Evolutionary conservation across 805 yeast genomes (phyloP), one percentile per base, ranked within the genome.

Genomic region (Saccharomycopsis sp.): DNA sequence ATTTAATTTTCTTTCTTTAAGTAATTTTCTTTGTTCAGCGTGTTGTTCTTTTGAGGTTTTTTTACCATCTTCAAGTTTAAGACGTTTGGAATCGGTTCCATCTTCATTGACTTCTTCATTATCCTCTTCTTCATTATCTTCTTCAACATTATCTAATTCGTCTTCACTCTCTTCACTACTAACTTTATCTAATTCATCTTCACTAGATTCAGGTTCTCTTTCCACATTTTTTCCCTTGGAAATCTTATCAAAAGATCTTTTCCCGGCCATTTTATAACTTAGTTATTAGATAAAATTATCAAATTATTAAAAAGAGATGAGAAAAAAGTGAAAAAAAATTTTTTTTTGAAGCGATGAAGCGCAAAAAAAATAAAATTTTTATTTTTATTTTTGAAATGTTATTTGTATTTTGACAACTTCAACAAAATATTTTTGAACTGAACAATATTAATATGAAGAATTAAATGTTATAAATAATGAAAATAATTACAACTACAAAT

Each of bases 1-100:
- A 56, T 78, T 76, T 49, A 85, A 64, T 60, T 88, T 89, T 62
- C 98, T 76, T 57, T 88, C 96, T 43, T 75, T 74, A 29, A 81
- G 67, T 29, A 79, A 56, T 52, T 76, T 76, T 58, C 79, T 79
- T 62, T 89, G 96, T 57, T 85, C 95, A 21, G 78, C 78, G 56
- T 85, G 94, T 51, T 74, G 76, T 55, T 79, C 86, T 41, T 66
- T 72, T 1, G 84, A 72, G 1, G 74, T 38, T 48, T 68, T 62
- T 45, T 66, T 69, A 2, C 46, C 49, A 25, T 57, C 55, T 4
- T 41, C 57, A 3, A 45, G 51, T 8, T 53, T 56, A 15, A 58
- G 61, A 19, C 58, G 58, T 9, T 52, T 57, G 10, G 51, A 57
- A 21, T 60, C 61, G 9, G 52, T 52, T 2, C 51, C 55, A 21